Conservation (phyloP, 805 yeast genomes). For the Myxozyma sirexii region DNA sequence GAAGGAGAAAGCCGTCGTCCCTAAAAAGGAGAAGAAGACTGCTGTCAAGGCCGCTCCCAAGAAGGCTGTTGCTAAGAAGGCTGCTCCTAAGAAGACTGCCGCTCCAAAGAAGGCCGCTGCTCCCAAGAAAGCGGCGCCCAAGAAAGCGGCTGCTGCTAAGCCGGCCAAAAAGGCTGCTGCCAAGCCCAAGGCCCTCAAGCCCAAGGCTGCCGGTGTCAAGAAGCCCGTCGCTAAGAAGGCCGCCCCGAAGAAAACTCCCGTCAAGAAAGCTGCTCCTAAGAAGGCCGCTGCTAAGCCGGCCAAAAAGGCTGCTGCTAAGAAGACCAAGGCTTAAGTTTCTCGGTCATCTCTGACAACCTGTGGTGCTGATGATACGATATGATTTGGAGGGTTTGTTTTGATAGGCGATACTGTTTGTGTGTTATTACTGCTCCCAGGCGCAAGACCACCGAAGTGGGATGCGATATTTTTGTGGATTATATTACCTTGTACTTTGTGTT, state of each 20-base stretch:
- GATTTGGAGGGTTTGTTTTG: constrained; percentile 21
- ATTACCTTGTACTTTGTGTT: constrained; percentile 1
- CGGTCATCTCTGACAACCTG: background rate
- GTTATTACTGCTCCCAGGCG: background rate
- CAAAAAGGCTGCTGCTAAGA: constrained; percentile 31
- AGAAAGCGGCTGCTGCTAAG: constrained; percentile 37
- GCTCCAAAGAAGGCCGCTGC: constrained; percentile 39
- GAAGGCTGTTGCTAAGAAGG: constrained; percentile 39
- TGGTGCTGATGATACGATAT: background rate
- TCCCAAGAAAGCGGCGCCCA: constrained; percentile 33
- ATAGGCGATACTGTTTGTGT: constrained; percentile 4
- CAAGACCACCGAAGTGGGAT: background rate
- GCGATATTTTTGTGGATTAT: background rate
- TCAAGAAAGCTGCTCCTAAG: background rate
- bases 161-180: constrained; percentile 36
- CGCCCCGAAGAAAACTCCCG: background rate
- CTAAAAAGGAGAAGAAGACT: constrained; percentile 35
- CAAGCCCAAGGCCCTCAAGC: constrained; percentile 30
- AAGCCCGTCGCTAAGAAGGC: background rate
- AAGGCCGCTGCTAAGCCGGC: constrained; percentile 5
- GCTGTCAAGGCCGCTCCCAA: constrained; percentile 25
- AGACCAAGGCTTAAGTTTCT: constrained; percentile 15
- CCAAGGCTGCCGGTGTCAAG: constrained; percentile 2
- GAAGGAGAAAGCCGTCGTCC: constrained; percentile 27
- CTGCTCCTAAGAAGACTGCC: constrained; percentile 36